A percentile compares a stretch with the other conserved stretches of the same genome.
These are phyloP conservation scores for Aspergillus incahuasiensis DNA, from an alignment of 495 filamentous ascomycete species.

Conservation along the genomic window DNA sequence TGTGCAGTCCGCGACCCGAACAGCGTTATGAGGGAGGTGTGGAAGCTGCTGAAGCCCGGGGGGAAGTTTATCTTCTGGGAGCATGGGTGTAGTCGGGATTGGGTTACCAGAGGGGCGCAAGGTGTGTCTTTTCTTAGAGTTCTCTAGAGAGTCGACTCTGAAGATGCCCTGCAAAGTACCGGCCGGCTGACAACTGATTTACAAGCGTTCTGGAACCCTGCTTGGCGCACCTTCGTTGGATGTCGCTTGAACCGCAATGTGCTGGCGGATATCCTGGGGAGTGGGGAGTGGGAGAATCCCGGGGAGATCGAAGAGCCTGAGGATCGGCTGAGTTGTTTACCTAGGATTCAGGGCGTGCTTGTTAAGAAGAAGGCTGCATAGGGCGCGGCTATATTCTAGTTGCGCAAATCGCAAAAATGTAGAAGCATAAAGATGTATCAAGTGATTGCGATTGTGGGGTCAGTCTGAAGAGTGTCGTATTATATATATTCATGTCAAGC, in stretches of 20 bases:
- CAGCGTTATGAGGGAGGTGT: conserved; percentile 22
- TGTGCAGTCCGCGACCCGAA: conserved; percentile 24
- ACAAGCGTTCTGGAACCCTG: conserved; percentile 21
- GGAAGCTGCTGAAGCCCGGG: conserved; percentile 29
- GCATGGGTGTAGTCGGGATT: conserved; percentile 28
- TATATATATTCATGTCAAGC: too few species aligned
- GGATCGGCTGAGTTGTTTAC: conserved; percentile 18
- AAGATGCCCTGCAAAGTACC: too few species aligned
- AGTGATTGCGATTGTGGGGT: too few species aligned
- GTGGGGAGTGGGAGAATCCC: conserved; percentile 25
- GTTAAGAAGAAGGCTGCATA: conserved; percentile 16
- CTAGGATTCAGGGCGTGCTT: conserved; percentile 25
- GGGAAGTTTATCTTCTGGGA: conserved; percentile 44
- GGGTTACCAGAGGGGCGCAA: conserved; percentile 24
- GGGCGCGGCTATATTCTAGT: too few species aligned
- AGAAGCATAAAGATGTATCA: too few species aligned
- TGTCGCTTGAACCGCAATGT: conserved; percentile 20
- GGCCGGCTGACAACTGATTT: conserved; percentile 10
- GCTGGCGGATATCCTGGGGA: conserved; percentile 19
- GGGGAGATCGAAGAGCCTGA: conserved; percentile 19
- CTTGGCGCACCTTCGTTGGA: conserved; percentile 24
- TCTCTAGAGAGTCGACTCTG: too few species aligned
- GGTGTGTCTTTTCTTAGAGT: conserved; percentile 14
- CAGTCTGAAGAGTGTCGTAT: too few species aligned
- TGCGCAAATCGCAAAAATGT: too few species aligned